Base-by-base conservation (phyloP, 495 filamentous ascomycete species). In the Usnea hakonensis region DNA sequence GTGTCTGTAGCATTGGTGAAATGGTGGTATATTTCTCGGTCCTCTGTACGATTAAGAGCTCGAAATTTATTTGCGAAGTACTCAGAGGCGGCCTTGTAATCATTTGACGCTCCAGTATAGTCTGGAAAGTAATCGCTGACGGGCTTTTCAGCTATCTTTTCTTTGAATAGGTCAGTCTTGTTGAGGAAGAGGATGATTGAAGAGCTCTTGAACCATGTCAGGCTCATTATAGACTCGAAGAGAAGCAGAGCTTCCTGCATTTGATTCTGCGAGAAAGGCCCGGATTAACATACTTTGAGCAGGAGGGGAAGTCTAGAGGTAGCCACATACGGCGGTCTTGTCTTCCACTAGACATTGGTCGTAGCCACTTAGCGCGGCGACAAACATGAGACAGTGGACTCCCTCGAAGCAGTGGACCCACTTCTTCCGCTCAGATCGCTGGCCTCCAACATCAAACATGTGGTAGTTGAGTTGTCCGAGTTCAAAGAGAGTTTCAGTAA, bases 351-450 rank as follows among this genome's bases (percentile, higher is more conserved):
- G 77, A 68, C 93, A 93, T 74, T 98, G 94, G 72, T 98, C 94
- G 71, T 97, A 98, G 41, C 93, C 94, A 62, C 91, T 96, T 66
- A 98, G 87, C 38, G 94, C 94, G 55, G 96, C 94, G 70, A 98
- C 83, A 76, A 98, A 98, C 52, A 98, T 80, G 41, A 98, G 79
- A 71, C 88, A 89, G 61, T 90, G 92, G 64, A 98, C 94, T 69
- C 95, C 95, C 70, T 98, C 94, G 73, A 98, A 98, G 76, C 94
- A 97, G 71, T 98, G 94, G 66, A 98, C 97, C 94, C 94, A 98
- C 76, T 98, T 98, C 83, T 98, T 98, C 57, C 94, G 87, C 68
- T 98, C 94, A 28, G 95, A 97, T 67, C 94, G 80, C 74, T 98
- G 94, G 57, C 94, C 94, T 68, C 94, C 94, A 62, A 98, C 94